A percentile compares a stretch with the other conserved stretches of the same genome.
Evolutionary conservation across 1,284 basidiomycete genomes (phyloP).

Genomic region (Rhizopogon parksii): DNA sequence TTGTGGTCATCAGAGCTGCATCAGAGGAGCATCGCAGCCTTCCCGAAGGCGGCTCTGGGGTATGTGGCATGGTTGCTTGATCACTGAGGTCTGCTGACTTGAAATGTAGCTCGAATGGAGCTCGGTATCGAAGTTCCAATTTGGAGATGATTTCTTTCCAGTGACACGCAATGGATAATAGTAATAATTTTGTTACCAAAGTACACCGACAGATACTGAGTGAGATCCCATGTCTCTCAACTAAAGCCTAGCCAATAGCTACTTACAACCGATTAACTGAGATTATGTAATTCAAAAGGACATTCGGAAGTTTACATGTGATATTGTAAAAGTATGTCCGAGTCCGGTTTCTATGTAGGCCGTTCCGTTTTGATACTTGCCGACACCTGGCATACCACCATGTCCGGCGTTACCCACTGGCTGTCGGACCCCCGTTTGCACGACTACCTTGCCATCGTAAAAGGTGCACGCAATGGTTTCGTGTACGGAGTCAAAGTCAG

Average conservation of each 20-base stretch:
- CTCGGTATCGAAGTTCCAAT: slow-evolving; percentile 30
- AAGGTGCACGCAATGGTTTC: slow-evolving; percentile 92
- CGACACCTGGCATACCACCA: slow-evolving; percentile 8
- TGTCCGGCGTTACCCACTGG: slow-evolving; percentile 34
- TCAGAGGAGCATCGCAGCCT: slow-evolving; percentile 20
- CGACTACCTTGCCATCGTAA: slow-evolving; percentile 86
- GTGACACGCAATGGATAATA: background rate
- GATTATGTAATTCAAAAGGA: no score
- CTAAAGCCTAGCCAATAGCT: no score
- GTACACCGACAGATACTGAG: background rate
- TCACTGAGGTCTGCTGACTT: slow-evolving; percentile 8
- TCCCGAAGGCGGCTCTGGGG: slow-evolving; percentile 17
- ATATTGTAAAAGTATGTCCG: slow-evolving; percentile 12
- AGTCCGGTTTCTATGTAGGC: background rate
- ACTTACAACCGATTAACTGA: no score
- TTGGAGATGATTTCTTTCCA: slow-evolving; percentile 36
- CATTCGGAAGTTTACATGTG: slow-evolving; percentile 17
- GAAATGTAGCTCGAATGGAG: slow-evolving; percentile 34
- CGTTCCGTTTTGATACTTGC: background rate
- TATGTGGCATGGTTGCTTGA: slow-evolving; percentile 17
- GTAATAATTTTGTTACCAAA: background rate
- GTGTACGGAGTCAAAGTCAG: slow-evolving; percentile 91
- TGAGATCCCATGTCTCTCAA: no score
- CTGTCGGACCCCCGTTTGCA: slow-evolving; percentile 70
- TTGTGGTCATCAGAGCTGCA: slow-evolving; percentile 43